phyloP scores from a whole-genome alignment of 2,329 filamentous ascomycete species.

The Talaromyces verruculosus region DNA sequence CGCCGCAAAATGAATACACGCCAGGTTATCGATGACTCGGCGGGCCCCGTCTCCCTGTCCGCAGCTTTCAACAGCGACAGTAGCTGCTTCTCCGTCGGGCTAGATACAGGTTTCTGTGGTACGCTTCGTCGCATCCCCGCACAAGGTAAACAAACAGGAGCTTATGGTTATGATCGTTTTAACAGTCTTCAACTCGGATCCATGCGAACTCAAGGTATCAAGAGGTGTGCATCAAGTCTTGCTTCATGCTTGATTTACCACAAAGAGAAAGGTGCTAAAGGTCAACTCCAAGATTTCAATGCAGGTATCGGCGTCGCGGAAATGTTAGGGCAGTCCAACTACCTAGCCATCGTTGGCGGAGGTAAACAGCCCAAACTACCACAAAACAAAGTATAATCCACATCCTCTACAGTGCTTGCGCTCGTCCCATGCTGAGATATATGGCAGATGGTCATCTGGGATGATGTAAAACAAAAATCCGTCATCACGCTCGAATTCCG shows the following conservation, averaged over 20 bases:
- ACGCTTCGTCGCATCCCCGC: conserved; percentile 37
- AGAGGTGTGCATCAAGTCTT: conserved; percentile 48
- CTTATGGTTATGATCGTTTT: conserved; percentile 24
- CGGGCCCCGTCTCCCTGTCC: conserved; percentile 73
- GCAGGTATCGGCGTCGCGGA: conserved; percentile 78
- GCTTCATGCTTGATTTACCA: neutral
- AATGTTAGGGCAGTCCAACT: conserved; percentile 85
- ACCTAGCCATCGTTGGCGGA: conserved; percentile 84
- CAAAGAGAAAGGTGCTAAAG: neutral
- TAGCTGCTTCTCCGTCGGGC: conserved; percentile 81
- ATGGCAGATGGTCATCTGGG: conserved; percentile 74
- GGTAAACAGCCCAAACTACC: conserved; percentile 82
- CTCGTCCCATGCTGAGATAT: neutral
- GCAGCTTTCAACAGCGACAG: conserved; percentile 81
- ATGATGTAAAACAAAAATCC: conserved; percentile 75
- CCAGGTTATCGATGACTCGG: conserved; percentile 75
- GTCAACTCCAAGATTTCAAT: conserved; percentile 62
- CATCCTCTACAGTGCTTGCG: neutral
- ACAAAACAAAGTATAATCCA: conserved; percentile 68
- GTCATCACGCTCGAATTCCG: conserved; percentile 76
- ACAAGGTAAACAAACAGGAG: conserved; percentile 13
- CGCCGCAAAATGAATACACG: conserved; percentile 76
- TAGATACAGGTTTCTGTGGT: conserved; percentile 85
- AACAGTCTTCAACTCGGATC: conserved; percentile 70
- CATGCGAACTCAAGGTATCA: conserved; percentile 67